Percentiles rank a stretch among this genome's conserved stretches.
Evolutionary conservation across 306 rosid species (phyloP).

Genomic region (Echinosophora koreensis): DNA sequence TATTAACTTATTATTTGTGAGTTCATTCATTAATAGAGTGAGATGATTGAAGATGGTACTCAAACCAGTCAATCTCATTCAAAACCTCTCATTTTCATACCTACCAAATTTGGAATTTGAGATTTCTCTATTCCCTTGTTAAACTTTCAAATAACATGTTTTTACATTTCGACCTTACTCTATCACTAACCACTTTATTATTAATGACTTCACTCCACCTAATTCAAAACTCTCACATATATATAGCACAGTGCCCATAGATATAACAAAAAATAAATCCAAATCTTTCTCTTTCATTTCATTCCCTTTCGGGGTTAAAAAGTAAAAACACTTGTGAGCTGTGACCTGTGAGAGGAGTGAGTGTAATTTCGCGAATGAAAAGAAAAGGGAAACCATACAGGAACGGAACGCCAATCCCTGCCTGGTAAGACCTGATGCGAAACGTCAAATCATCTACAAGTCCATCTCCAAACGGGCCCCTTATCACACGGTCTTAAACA

Average conservation of each 20-base stretch:
- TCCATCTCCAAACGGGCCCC: constrained; percentile 51
- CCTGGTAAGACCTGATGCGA: constrained; percentile 46
- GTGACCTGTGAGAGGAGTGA: not conserved
- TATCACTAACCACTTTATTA: no score
- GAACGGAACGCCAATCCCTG: constrained; percentile 41
- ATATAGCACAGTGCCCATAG: not conserved
- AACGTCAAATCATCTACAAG: constrained; percentile 58
- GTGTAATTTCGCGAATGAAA: constrained; percentile 27
- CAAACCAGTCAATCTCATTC: no score
- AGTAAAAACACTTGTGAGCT: constrained; percentile 17
- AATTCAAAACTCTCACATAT: not conserved
- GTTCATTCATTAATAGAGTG: no score
- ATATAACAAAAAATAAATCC: not conserved
- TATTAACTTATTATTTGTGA: no score
- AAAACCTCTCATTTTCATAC: no score
- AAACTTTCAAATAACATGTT: no score
- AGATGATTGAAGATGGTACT: no score
- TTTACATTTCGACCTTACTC: no score
- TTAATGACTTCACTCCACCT: no score
- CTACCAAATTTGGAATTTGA: no score
- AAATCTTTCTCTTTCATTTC: constrained; percentile 41
- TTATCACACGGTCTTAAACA: constrained; percentile 60
- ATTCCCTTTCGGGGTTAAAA: not conserved
- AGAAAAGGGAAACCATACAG: constrained; percentile 22
- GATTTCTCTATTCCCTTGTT: no score